phyloP scores from a whole-genome alignment of 495 filamentous ascomycete genomes.

The Penicillium robsamsonii region DNA sequence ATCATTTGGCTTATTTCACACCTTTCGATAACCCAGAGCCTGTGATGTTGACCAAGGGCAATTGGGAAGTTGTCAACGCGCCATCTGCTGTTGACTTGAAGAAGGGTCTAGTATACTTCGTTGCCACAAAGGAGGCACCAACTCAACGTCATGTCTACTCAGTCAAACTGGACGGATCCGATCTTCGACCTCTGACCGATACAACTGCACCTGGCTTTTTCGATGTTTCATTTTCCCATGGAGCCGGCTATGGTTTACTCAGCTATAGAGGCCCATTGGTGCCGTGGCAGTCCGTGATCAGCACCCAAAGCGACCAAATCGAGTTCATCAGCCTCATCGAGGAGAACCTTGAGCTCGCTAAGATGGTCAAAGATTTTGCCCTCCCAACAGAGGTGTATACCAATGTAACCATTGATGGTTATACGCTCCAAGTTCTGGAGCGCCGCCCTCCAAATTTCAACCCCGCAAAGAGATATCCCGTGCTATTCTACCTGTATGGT shows the following conservation, averaged over 20 bases:
- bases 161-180: constrained; percentile 77
- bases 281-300: constrained; percentile 89
- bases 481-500: constrained; percentile 90
- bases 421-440: constrained; percentile 81
- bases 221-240: constrained; percentile 78
- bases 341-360: constrained; percentile 66
- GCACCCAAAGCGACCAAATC: constrained; percentile 66
- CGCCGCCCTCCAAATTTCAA: constrained; percentile 90
- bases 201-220: constrained; percentile 79
- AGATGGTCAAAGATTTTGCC: constrained; percentile 69
- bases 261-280: constrained; percentile 81
- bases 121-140: constrained; percentile 80
- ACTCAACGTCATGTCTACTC: constrained; percentile 89
- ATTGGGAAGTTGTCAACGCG: constrained; percentile 90
- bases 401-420: constrained; percentile 77
- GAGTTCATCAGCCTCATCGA: constrained; percentile 69
- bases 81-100: constrained; percentile 85
- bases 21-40: constrained; percentile 81
- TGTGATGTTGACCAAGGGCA: constrained; percentile 77
- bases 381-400: constrained; percentile 83
- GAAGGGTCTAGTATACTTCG: constrained; percentile 84
- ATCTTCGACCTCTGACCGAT: constrained; percentile 69
- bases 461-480: constrained; percentile 79
- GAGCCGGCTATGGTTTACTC: constrained; percentile 76
- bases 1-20: constrained; percentile 94